These are phyloP conservation scores for Cyamopsis tetragonoloba DNA, from an alignment of 306 rosid species.

Conservation along the genomic window DNA sequence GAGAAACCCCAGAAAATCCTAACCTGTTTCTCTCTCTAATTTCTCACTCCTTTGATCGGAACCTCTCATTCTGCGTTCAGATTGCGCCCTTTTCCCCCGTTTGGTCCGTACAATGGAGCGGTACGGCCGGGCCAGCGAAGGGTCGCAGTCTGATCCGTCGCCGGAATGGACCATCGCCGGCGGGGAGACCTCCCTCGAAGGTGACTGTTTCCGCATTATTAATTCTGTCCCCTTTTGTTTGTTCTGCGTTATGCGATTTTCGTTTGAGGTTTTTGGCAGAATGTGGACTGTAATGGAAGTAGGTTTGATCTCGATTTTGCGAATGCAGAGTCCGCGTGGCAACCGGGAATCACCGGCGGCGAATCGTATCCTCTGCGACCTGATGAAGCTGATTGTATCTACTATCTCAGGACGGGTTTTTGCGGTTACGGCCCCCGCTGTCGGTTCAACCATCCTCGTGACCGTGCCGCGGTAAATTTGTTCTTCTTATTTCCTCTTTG, in stretches of 20 bases:
- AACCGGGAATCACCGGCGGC: slow-evolving; percentile 49
- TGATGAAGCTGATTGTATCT: slow-evolving; percentile 83
- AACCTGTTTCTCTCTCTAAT: slow-evolving; percentile 28
- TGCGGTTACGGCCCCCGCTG: slow-evolving; percentile 95
- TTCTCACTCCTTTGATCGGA: slow-evolving; percentile 62
- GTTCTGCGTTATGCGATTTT: background rate
- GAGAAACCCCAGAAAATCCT: slow-evolving; percentile 40
- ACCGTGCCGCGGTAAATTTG: slow-evolving; percentile 66
- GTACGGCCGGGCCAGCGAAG: slow-evolving; percentile 69
- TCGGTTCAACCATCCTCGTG: slow-evolving; percentile 97
- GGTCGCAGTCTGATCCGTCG: slow-evolving; percentile 84
- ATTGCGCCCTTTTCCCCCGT: slow-evolving; percentile 15
- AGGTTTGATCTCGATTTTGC: slow-evolving; percentile 43
- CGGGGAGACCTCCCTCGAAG: slow-evolving; percentile 55
- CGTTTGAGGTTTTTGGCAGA: slow-evolving; percentile 39
- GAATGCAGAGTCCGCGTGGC: slow-evolving; percentile 75
- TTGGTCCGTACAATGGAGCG: slow-evolving; percentile 82
- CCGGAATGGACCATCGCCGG: slow-evolving; percentile 67
- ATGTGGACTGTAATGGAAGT: slow-evolving; percentile 38
- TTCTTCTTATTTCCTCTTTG: background rate
- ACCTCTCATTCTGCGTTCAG: slow-evolving; percentile 41
- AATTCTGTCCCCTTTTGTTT: slow-evolving; percentile 16
- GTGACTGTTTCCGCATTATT: slow-evolving; percentile 48
- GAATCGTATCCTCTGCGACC: slow-evolving; percentile 93
- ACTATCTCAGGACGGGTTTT: slow-evolving; percentile 74